Base-by-base conservation (phyloP, 495 filamentous ascomycete species). In the Amniculicola lignicola region DNA sequence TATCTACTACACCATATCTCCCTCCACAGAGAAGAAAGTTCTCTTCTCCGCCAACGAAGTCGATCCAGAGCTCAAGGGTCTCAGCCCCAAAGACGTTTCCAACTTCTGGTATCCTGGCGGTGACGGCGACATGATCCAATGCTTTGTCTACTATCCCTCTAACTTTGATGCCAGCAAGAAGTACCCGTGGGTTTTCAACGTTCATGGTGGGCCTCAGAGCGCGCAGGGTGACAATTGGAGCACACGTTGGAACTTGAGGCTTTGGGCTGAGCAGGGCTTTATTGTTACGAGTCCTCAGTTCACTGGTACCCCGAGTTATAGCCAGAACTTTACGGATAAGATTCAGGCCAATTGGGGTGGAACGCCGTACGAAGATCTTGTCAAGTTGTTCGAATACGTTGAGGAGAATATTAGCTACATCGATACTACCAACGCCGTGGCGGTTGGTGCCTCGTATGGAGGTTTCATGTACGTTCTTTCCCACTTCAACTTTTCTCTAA, bases 401-500 rank as follows among this genome's bases (percentile, higher is more conserved):
- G 66, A 69, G 31, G 65, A 75, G 41, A 73, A 79, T 65, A 61
- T 80, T 54, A 59, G 63, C 43, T 79, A 72, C 54, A 63, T 77
- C 39, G 77, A 82, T 58, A 77, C 74, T 9, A 63, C 69, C 15
- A 62, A 67, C 27, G 76, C 72, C 18, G 74, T 81, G 25, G 74
- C 76, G 24, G 70, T 73, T 1, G 79, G 79, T 23, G 77, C 72
- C 28, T 74, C 70, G 43, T 82, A 48, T 39, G 54, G 50, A 0
- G 77, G 75, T 0, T 81, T 75, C 67, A 81, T 80, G 78, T 57
- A 24, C n/a, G n/a, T n/a, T n/a, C n/a, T n/a, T n/a, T n/a, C n/a
- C n/a, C n/a, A n/a, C n/a, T n/a, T n/a, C n/a, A n/a, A n/a, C n/a
- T n/a, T n/a, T n/a, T n/a, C n/a, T n/a, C n/a, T n/a, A n/a, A 57